Evolutionary conservation across 768 basidiomycete species (phyloP).

Genomic region (Pholiota conissans): DNA sequence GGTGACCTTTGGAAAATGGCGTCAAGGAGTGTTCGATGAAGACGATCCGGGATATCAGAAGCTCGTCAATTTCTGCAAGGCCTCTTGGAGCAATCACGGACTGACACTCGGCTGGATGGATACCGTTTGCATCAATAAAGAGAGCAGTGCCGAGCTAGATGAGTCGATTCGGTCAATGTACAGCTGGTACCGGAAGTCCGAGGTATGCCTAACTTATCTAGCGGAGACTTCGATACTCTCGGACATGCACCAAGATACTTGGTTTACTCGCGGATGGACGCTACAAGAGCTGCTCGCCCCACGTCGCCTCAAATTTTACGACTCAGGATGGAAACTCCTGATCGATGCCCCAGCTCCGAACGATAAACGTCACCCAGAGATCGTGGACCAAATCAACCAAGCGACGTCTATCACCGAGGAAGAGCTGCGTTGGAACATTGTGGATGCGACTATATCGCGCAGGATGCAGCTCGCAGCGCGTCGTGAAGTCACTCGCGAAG

Average conservation of each 20-base stretch:
- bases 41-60: neutral
- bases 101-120: conserved; percentile 2
- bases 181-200: no score
- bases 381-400: neutral
- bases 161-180: no score
- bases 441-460: neutral
- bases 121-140: conserved; percentile 4
- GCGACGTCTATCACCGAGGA: neutral
- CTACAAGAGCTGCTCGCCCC: neutral
- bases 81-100: neutral
- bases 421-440: neutral
- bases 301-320: no score
- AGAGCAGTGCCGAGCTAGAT: neutral
- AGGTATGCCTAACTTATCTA: no score
- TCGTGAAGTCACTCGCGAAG: neutral
- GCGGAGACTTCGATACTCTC: no score
- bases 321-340: no score
- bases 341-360: neutral
- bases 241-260: no score
- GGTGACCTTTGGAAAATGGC: neutral
- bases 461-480: neutral
- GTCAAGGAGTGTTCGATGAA: neutral
- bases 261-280: neutral
- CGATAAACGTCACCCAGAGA: neutral
- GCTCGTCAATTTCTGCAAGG: neutral